Conservation (phyloP, 2,329 filamentous ascomycete species). For the Rugonectria rugulosa region DNA sequence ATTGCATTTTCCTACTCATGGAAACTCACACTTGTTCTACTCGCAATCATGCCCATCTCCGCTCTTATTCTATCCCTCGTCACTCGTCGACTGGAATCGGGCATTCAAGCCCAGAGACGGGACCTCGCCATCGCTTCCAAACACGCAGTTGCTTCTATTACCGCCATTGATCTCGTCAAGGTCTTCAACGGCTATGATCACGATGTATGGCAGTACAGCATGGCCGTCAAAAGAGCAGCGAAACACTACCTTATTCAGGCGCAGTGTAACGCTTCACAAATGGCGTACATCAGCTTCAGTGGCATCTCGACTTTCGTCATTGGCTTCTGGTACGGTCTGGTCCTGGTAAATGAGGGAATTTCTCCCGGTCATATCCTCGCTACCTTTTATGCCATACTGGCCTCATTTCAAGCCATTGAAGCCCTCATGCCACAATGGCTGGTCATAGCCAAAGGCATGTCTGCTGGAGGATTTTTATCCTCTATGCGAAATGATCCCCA, state of each 20-base stretch:
- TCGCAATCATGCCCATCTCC: slow-evolving; percentile 76
- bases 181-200: slow-evolving; percentile 78
- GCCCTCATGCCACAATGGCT: slow-evolving; percentile 79
- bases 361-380: slow-evolving; percentile 76
- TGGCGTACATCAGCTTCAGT: slow-evolving; percentile 76
- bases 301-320: slow-evolving; percentile 82
- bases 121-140: slow-evolving; percentile 77
- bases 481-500: slow-evolving; percentile 47
- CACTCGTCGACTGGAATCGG: slow-evolving; percentile 67
- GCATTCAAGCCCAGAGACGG: slow-evolving; percentile 73
- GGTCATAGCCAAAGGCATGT: slow-evolving; percentile 79
- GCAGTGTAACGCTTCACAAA: slow-evolving; percentile 73
- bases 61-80: slow-evolving; percentile 66
- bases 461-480: slow-evolving; percentile 71
- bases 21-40: slow-evolving; percentile 81
- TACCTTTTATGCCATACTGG: slow-evolving; percentile 84
- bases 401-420: slow-evolving; percentile 78
- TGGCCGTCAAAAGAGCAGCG: slow-evolving; percentile 64
- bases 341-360: slow-evolving; percentile 68
- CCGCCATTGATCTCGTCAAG: slow-evolving; percentile 85
- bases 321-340: slow-evolving; percentile 87
- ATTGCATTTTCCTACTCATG: slow-evolving; percentile 84
- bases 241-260: slow-evolving; percentile 73
- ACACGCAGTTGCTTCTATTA: slow-evolving; percentile 71
- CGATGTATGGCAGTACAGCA: slow-evolving; percentile 72